Evolutionary conservation across 164 flowering plant species (phyloP), one percentile per base, ranked within the genome.

Genomic region (Litsea cubeba): DNA sequence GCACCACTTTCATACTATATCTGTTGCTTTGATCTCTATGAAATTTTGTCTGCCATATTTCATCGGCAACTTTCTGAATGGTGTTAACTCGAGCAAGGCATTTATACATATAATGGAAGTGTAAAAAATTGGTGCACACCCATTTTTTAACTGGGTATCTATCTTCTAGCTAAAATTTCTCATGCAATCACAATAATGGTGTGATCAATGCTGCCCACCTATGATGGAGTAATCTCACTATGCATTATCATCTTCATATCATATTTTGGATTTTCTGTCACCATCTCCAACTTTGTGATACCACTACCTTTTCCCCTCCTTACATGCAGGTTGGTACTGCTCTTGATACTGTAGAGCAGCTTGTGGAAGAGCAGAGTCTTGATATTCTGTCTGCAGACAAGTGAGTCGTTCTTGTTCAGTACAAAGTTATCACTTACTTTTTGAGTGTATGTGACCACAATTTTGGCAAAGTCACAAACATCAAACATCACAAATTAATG

Each of bases 301-400:
- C 60, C 60, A 54, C 60, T 54, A 20, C 60, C 20, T 17, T 54
- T 18, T 54, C 18, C n/a, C 60, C 7, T 18, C 20, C n/a, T 15
- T 15, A 11, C 18, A 22, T 65, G 71, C 83, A 91, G 96, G 88
- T 85, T 72, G 88, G 87, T 73, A 74, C 76, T 7, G 73, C 74
- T 79, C 88, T 91, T 76, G 91, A 89, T 81, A 84, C 76, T 3
- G 83, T 89, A 50, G 96, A 91, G 81, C 84, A 87, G 81, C 83
- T 87, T 74, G 83, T 85, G 77, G 93, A 89, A 80, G 90, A 87
- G 78, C 86, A 86, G 72, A 76, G 26, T 65, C 76, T 88, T 72
- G 89, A 88, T 72, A 83, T 84, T 64, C 72, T 91, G 60, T 77
- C 40, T 78, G 76, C 83, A 22, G 77, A 86, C 22, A 87, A 81